These are phyloP conservation scores for Hypoxylon trugodes DNA, from an alignment of 495 filamentous ascomycete species.

Conservation along the genomic window DNA sequence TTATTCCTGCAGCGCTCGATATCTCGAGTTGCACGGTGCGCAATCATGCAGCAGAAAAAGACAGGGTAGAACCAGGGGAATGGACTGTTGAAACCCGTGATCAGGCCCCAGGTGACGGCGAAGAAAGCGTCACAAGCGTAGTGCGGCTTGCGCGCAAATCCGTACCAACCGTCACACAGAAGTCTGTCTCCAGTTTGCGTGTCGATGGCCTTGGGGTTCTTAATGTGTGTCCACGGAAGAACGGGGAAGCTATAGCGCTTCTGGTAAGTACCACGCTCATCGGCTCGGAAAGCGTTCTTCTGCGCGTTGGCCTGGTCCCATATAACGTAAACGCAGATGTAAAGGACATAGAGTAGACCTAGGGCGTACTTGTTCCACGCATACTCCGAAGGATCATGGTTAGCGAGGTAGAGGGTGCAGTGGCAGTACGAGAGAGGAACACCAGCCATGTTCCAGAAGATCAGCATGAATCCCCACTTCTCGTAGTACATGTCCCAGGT, in stretches of 20 bases:
- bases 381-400: slow-evolving; percentile 84
- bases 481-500: slow-evolving; percentile 99
- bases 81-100: slow-evolving; percentile 73
- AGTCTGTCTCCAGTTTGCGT: slow-evolving; percentile 81
- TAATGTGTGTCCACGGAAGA: slow-evolving; percentile 84
- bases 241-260: slow-evolving; percentile 90
- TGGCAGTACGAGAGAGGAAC: slow-evolving; percentile 97
- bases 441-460: slow-evolving; percentile 99
- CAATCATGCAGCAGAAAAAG: slow-evolving; percentile 93
- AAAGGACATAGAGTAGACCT: slow-evolving; percentile 69
- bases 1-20: slow-evolving; percentile 83
- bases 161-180: slow-evolving; percentile 92
- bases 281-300: slow-evolving; percentile 91
- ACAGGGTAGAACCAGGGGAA: slow-evolving; percentile 98
- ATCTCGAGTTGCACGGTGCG: slow-evolving; percentile 86
- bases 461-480: slow-evolving; percentile 99
- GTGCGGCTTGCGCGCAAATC: slow-evolving; percentile 91
- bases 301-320: slow-evolving; percentile 94
- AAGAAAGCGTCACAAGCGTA: slow-evolving; percentile 93
- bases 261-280: slow-evolving; percentile 76
- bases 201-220: slow-evolving; percentile 88
- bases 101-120: slow-evolving; percentile 66
- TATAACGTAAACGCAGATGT: slow-evolving; percentile 89
- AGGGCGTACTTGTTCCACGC: slow-evolving; percentile 76
- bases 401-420: slow-evolving; percentile 92